A percentile compares a stretch with the other conserved stretches of the same genome.
Conservation (phyloP, 139 green algal species). For the Chlorella sp. region DNA sequence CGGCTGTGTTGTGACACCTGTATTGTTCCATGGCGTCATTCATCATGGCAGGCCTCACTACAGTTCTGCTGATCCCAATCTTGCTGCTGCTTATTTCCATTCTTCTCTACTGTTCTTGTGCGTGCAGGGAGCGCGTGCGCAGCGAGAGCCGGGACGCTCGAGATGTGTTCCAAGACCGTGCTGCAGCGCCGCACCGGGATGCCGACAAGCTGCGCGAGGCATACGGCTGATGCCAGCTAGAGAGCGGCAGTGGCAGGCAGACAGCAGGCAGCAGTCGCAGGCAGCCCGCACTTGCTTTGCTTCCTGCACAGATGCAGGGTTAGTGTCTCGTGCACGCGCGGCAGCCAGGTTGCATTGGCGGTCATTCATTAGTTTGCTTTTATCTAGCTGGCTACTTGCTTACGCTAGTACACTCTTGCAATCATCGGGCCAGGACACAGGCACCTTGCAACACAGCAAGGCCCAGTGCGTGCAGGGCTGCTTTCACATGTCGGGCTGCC, state of each 20-base stretch:
- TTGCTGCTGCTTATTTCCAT: neutral
- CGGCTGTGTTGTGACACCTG: neutral
- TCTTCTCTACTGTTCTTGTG: neutral
- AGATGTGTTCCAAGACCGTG: slow-evolving; percentile 43
- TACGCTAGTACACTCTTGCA: no score
- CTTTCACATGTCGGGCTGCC: neutral
- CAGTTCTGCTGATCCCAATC: neutral
- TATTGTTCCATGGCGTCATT: no score
- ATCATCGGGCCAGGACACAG: no score
- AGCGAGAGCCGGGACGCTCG: slow-evolving; percentile 22
- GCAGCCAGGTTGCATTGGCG: no score
- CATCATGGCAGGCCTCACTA: neutral
- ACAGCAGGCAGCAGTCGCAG: no score
- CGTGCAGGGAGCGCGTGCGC: neutral
- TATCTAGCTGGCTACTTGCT: no score
- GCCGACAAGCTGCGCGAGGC: neutral
- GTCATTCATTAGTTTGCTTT: no score
- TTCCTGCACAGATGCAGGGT: neutral
- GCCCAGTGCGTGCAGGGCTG: neutral
- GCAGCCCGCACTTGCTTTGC: neutral
- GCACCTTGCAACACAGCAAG: neutral
- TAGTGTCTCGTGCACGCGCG: no score
- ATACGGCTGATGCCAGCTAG: neutral
- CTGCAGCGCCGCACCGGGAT: neutral
- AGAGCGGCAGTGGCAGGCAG: neutral